Percentiles rank a stretch among this genome's conserved stretches.
Evolutionary conservation across 352 stramenopile species (phyloP).

Genomic region (Lagenidium giganteum): DNA sequence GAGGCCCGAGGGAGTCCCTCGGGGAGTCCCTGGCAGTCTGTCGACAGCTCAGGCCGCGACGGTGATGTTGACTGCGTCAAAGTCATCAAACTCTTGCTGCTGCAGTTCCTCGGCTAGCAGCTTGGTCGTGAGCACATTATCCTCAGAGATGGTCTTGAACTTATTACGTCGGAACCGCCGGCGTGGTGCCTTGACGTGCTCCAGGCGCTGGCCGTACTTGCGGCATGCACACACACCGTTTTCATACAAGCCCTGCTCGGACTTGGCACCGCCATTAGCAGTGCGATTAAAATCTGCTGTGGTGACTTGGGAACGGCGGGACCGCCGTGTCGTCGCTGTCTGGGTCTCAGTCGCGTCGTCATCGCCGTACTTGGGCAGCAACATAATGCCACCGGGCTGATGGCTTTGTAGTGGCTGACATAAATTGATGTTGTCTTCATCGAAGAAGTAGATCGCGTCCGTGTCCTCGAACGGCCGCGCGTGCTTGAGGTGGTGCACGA

Average conservation of each 20-base stretch:
- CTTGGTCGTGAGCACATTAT: conserved; percentile 17
- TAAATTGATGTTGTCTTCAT: conserved; percentile 45
- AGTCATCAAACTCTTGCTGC: conserved; percentile 17
- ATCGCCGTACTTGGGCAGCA: too few species aligned
- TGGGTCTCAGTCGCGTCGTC: too few species aligned
- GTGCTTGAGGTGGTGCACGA: conserved; percentile 44
- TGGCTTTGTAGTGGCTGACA: conserved; percentile 44
- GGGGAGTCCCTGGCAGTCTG: too few species aligned
- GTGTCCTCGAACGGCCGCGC: conserved; percentile 32
- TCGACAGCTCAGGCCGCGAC: too few species aligned
- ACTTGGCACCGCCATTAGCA: too few species aligned
- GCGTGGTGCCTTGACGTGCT: conserved; percentile 24
- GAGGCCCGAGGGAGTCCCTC: too few species aligned
- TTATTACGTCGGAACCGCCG: conserved; percentile 8
- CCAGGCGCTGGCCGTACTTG: conserved; percentile 50
- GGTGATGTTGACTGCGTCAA: conserved; percentile 9
- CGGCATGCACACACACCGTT: conserved; percentile 44
- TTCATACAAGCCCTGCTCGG: conserved; percentile 22
- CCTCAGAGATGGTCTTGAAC: conserved; percentile 12
- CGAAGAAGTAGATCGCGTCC: conserved; percentile 36
- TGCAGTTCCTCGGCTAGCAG: conserved; percentile 9
- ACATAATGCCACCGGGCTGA: too few species aligned
- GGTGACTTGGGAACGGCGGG: too few species aligned
- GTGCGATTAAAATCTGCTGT: too few species aligned
- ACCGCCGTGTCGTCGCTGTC: too few species aligned